Evolutionary conservation across 495 filamentous ascomycete genomes (phyloP), one percentile per base, ranked within the genome.

Genomic region (Lophium mytilinum): DNA sequence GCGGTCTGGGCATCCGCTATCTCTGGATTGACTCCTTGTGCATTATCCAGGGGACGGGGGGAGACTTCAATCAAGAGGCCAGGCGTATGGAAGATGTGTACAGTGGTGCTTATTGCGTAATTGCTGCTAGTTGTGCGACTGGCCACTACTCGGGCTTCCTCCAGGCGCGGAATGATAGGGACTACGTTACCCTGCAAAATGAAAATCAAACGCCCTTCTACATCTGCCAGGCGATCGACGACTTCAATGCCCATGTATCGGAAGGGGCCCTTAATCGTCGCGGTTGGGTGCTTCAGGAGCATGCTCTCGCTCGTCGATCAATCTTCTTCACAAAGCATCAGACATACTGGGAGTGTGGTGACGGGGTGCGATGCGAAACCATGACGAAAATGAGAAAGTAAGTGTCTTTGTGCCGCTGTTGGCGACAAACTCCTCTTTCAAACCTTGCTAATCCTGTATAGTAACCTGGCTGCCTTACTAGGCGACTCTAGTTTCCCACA

Each of bases 201-300:
- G 12, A 15, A 1, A n/a, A 9, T 5, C 4, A 3, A 21, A 3
- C 43, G 4, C 19, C 4, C 43, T 30, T 71, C 0, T 71, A 68
- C 50, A 35, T 72, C 3, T 72, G 65, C 24, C 18, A 57, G 0
- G 40, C 53, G 19, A 63, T 68, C 0, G 72, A 74, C 43, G 55
- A 74, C 41, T 73, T 74, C 46, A 19, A 67, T 0, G 9, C 37
- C 1, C 63, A 76, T 57, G 69, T 76, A 0, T 33, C 65, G 8
- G 30, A 69, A 37, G 61, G 63, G 4, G 46, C 36, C 1, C 63
- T 76, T 3, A 72, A 66, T 49, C 50, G 58, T 19, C 49, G 73
- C 7, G 73, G 64, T 0, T 76, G 73, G 73, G 70, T 74, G 0
- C 42, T 75, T 34, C 72, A 75, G 42, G 73, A 76, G 55, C 40